Base-by-base conservation (phyloP, 441 rosid genomes). In the Corymbia citriodora region DNA sequence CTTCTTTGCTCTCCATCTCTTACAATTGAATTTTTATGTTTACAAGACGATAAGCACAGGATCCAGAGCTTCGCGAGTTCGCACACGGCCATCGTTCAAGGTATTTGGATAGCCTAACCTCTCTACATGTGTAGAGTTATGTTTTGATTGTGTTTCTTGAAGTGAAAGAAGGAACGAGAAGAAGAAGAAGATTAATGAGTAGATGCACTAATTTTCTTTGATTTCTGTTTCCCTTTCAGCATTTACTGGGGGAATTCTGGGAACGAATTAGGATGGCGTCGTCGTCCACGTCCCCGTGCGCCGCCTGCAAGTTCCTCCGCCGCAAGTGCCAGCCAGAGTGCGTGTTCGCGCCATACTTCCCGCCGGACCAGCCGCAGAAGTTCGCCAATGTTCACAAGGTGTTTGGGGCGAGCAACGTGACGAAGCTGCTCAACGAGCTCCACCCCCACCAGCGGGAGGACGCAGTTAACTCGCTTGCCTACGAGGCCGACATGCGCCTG, bases 291-390 rank as follows among this genome's bases (percentile, higher is more conserved):
- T 96, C 99, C 54, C 99, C 99, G 19, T 98, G 99, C 23, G 99
- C 99, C 29, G 99, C 99, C 79, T 98, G 99, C 95, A 97, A 97
- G 90, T 94, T 94, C 88, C 94, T 93, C 21, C 93, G 99, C 81
- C 93, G 97, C 88, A 98, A 98, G 93, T 98, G 99, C 93, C 96
- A 97, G 3, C 98, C 95, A 61, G 99, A 98, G 90, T 98, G 99
- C 92, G 96, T 96, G 25, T 98, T 96, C 68, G 99, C 99, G 40
- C 99, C 99, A 1, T 97, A 98, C 89, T 98, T 98, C 87, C 99
- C 99, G 40, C 99, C 99, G 15, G 99, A 98, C 82, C 96, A 98
- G 91, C 98, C 99, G 0, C 97, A 94, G 36, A 96, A 95, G 90
- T 98, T 97, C 90, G 94, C 97, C 0, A 94, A 90, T 70, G 99